phyloP scores from a whole-genome alignment of 495 filamentous ascomycete species.

The Apodospora peruviana region DNA sequence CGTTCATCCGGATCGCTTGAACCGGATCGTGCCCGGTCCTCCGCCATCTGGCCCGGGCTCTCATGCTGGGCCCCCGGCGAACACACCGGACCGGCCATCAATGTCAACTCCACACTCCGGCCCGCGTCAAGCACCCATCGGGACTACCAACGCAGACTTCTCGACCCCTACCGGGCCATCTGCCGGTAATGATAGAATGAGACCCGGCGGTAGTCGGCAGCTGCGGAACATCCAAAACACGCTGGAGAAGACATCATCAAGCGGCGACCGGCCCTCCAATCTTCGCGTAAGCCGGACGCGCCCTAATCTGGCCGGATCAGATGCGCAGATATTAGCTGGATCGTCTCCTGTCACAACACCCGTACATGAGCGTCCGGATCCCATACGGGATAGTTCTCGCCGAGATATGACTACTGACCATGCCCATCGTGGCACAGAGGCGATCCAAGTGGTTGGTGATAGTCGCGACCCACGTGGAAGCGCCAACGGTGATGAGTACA shows the following conservation, averaged over 20 bases:
- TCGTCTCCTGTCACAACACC: slow-evolving; percentile 41
- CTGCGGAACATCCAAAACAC: slow-evolving; percentile 48
- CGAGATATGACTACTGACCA: slow-evolving; percentile 15
- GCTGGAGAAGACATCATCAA: slow-evolving; percentile 35
- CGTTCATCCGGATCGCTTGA: slow-evolving; percentile 49
- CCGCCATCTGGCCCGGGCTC: slow-evolving; percentile 17
- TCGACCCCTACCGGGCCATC: slow-evolving; percentile 45
- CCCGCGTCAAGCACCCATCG: slow-evolving; percentile 16
- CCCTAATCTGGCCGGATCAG: slow-evolving; percentile 36
- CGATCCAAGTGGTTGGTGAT: slow-evolving; percentile 25
- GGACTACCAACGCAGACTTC: slow-evolving; percentile 26
- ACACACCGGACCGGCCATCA: slow-evolving; percentile 30
- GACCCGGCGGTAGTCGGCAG: slow-evolving; percentile 37
- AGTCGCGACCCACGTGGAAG: slow-evolving; percentile 17
- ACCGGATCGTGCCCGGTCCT: slow-evolving; percentile 19
- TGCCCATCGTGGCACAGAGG: slow-evolving; percentile 13
- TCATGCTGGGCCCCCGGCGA: slow-evolving; percentile 24
- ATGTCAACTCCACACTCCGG: slow-evolving; percentile 19
- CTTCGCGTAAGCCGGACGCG: slow-evolving; percentile 34
- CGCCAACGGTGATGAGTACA: slow-evolving; percentile 29
- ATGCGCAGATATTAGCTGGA: slow-evolving; percentile 43
- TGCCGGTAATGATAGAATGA: slow-evolving; percentile 37
- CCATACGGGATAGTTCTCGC: slow-evolving; percentile 23
- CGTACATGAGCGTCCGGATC: slow-evolving; percentile 37
- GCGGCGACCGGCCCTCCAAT: slow-evolving; percentile 22